Conservation (phyloP, 176 grass and related monocot species). For the Oryza glaberrima region DNA sequence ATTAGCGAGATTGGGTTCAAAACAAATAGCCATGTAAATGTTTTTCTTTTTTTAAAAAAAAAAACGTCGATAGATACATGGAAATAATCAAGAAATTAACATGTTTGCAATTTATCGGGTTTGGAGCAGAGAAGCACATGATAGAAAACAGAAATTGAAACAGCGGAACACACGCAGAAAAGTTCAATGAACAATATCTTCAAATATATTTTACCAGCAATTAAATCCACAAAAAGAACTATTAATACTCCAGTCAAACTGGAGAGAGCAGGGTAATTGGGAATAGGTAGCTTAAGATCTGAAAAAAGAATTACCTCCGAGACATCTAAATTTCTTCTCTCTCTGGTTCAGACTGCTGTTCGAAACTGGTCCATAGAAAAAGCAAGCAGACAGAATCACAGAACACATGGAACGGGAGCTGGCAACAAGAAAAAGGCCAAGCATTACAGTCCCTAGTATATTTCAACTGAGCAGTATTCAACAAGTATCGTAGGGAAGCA, state of each 20-base stretch:
- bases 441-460: neutral
- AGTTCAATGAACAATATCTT: neutral
- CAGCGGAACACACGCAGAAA: neutral
- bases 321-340: neutral
- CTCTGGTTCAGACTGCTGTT: too few relatives aligned
- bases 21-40: neutral
- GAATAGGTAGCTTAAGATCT: neutral
- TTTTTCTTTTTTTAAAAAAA: too few relatives aligned
- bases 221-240: neutral
- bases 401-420: neutral
- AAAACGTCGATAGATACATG: neutral
- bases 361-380: neutral
- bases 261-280: neutral
- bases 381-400: neutral
- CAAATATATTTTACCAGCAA: neutral
- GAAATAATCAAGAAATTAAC: neutral
- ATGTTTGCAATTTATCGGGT: too few relatives aligned
- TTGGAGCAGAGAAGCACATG: neutral
- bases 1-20: neutral
- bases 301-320: neutral
- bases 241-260: neutral
- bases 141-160: neutral
- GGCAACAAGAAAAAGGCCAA: conserved; percentile 18
- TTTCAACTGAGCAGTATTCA: neutral
- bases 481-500: neutral